Conservation (phyloP, 192 early-diverging fungal genomes). For the Coemansia sp. region DNA sequence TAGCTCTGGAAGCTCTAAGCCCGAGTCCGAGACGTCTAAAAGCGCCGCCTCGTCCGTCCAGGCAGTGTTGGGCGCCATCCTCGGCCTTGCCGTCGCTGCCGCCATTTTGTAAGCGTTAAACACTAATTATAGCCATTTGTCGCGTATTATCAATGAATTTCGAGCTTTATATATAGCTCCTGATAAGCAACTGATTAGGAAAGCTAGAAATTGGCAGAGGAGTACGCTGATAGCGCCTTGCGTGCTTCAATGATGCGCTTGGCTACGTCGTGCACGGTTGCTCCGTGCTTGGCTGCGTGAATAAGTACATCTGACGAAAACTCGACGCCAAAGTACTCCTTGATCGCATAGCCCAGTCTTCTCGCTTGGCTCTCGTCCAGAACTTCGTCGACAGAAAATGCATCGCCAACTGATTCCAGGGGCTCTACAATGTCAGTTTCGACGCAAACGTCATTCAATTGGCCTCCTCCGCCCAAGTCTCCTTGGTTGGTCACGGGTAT, state of each 20-base stretch:
- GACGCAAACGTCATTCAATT: constrained; percentile 29
- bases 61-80: constrained; percentile 27
- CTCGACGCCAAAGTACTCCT: constrained; percentile 84
- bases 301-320: constrained; percentile 66
- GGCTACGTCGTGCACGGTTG: constrained; percentile 55
- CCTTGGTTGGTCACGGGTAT: background rate
- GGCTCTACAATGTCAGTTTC: constrained; percentile 54
- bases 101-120: constrained; percentile 21
- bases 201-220: constrained; percentile 30
- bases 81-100: constrained; percentile 32
- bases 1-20: background rate
- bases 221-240: constrained; percentile 62
- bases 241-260: constrained; percentile 61
- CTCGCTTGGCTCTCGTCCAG: constrained; percentile 64
- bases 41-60: constrained; percentile 19
- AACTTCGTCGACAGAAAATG: constrained; percentile 37
- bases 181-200: background rate
- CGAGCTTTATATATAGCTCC: background rate
- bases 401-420: constrained; percentile 39
- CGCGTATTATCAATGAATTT: background rate
- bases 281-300: constrained; percentile 57
- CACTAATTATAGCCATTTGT: background rate
- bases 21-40: constrained; percentile 11
- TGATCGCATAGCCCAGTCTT: constrained; percentile 83
- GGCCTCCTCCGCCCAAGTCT: background rate